Evolutionary conservation across 2,329 filamentous ascomycete genomes (phyloP).

Genomic region (Penicillium concentricum): DNA sequence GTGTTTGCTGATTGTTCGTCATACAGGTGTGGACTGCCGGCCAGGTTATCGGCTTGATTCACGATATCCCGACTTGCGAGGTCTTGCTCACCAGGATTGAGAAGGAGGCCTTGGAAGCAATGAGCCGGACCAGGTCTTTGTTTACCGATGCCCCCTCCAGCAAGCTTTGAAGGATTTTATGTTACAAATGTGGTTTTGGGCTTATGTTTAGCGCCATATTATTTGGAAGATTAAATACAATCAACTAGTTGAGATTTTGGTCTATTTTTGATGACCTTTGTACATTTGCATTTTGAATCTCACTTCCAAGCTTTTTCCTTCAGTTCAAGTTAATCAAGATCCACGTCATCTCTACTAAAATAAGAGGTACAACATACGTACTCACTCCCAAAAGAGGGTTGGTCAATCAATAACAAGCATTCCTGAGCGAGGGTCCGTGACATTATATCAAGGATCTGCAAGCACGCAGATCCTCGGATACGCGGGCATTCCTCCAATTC

Average conservation of each 20-base stretch:
- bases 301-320: background rate
- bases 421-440: conserved; percentile 3
- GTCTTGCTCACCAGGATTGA: conserved; percentile 71
- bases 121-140: conserved; percentile 60
- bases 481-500: background rate
- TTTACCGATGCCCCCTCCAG: conserved; percentile 48
- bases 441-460: conserved; percentile 2
- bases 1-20: conserved; percentile 12
- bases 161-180: conserved; percentile 53
- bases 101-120: conserved; percentile 67
- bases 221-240: conserved; percentile 5
- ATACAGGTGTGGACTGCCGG: conserved; percentile 90
- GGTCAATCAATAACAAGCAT: background rate
- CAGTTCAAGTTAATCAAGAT: background rate
- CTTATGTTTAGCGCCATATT: background rate
- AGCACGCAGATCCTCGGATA: conserved; percentile 3
- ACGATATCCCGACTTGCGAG: conserved; percentile 76
- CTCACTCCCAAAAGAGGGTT: background rate
- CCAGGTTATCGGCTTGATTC: conserved; percentile 86
- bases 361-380: background rate
- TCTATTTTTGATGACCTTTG: background rate
- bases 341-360: background rate
- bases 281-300: background rate
- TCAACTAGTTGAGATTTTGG: background rate
- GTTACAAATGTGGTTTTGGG: background rate